Conservation (phyloP, 1,284 basidiomycete species). For the Sphaerobolus stellatus region DNA sequence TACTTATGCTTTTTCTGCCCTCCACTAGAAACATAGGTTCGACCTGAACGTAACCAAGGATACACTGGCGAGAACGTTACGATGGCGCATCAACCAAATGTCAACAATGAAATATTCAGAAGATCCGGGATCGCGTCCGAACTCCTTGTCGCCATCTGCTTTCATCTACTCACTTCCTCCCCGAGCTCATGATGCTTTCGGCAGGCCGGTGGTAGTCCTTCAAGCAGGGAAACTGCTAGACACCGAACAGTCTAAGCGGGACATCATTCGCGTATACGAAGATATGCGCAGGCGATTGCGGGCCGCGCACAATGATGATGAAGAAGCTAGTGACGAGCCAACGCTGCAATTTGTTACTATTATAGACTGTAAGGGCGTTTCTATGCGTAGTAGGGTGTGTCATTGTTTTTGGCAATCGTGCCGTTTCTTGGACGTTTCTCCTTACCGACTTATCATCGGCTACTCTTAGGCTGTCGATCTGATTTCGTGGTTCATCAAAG, state of each 20-base stretch:
- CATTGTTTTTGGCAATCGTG: constrained; percentile 10
- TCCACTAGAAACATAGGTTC: constrained; percentile 64
- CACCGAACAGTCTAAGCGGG: constrained; percentile 18
- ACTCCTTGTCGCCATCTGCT: neutral
- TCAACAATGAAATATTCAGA: constrained; percentile 30
- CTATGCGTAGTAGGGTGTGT: constrained; percentile 60
- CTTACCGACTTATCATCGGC: neutral
- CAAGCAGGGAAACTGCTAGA: constrained; percentile 35
- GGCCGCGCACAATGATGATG: constrained; percentile 11
- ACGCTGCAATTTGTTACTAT: constrained; percentile 68
- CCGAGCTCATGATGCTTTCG: constrained; percentile 53
- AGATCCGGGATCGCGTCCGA: neutral
- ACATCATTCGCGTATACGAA: constrained; percentile 14
- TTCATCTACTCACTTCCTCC: constrained; percentile 51
- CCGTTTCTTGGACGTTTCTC: constrained; percentile 3
- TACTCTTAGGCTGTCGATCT: constrained; percentile 55
- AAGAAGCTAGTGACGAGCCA: constrained; percentile 28
- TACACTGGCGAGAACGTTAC: constrained; percentile 51
- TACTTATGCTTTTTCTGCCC: constrained; percentile 16
- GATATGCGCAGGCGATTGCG: constrained; percentile 12
- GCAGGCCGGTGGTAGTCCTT: constrained; percentile 62
- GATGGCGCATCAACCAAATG: constrained; percentile 57
- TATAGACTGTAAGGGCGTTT: constrained; percentile 62
- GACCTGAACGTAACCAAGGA: constrained; percentile 62
- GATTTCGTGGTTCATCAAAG: constrained; percentile 60